phyloP scores from a whole-genome alignment of 768 basidiomycete genomes.

The Dictyophora rubrovolvata region DNA sequence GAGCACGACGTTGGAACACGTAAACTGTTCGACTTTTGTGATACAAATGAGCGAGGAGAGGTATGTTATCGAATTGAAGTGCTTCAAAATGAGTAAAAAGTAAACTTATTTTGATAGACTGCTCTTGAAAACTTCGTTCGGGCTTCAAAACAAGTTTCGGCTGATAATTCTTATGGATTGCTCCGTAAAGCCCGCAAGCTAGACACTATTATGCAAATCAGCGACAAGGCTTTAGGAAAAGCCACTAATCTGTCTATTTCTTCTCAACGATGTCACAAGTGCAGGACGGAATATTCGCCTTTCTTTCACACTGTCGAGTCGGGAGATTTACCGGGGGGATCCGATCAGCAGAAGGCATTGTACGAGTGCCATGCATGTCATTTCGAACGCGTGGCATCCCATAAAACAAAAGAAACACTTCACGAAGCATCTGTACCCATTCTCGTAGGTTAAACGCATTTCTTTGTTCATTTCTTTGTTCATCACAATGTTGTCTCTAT shows the following conservation, averaged over 20 bases:
- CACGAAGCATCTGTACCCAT: background rate
- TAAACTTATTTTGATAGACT: conserved; percentile 40
- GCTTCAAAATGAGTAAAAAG: background rate
- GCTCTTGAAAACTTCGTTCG: conserved; percentile 82
- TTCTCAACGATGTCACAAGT: conserved; percentile 43
- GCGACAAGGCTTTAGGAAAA: conserved; percentile 9
- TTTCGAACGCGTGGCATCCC: background rate
- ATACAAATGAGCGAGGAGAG: conserved; percentile 72
- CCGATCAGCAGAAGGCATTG: background rate
- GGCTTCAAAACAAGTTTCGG: conserved; percentile 71
- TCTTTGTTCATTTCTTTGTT: background rate
- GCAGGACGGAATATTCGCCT: conserved; percentile 64
- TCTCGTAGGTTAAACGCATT: background rate
- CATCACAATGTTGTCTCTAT: background rate
- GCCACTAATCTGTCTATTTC: conserved; percentile 9
- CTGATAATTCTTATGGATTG: conserved; percentile 68
- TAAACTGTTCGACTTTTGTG: conserved; percentile 74
- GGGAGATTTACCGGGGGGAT: conserved; percentile 8
- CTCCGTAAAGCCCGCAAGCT: conserved; percentile 83
- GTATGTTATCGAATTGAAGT: conserved; percentile 27
- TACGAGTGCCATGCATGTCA: conserved; percentile 5
- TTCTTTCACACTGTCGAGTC: conserved; percentile 47
- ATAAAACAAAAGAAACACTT: background rate
- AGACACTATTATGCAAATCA: conserved; percentile 52
- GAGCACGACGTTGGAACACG: conserved; percentile 43